phyloP scores from a whole-genome alignment of 768 basidiomycete genomes.

The Leccinum sublutescens region DNA sequence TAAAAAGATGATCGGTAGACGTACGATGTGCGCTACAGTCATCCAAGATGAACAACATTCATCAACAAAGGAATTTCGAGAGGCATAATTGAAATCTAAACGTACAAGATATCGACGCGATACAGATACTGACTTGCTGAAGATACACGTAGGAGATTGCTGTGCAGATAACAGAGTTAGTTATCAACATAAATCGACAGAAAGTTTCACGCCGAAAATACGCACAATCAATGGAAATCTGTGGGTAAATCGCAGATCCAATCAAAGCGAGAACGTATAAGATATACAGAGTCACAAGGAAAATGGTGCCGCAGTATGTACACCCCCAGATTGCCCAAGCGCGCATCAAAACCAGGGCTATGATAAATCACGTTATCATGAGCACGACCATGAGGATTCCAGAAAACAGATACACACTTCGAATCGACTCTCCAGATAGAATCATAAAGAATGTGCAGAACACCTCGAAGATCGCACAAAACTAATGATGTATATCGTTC shows the following conservation, averaged over 20 bases:
- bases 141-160: background rate
- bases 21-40: slow-evolving; percentile 5
- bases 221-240: background rate
- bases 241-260: background rate
- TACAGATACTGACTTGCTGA: background rate
- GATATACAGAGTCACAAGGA: slow-evolving; percentile 4
- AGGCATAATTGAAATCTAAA: background rate
- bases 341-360: slow-evolving; percentile 20
- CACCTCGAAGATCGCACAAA: slow-evolving; percentile 8
- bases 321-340: slow-evolving; percentile 24
- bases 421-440: slow-evolving; percentile 15
- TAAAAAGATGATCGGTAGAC: background rate
- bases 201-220: background rate
- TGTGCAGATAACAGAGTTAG: background rate
- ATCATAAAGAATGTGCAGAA: slow-evolving; percentile 9
- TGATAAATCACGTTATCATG: background rate
- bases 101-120: background rate
- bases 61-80: background rate
- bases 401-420: background rate
- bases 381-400: background rate
- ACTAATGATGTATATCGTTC: background rate
- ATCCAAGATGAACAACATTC: background rate
- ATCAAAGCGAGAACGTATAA: slow-evolving; percentile 8
- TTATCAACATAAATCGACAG: background rate
- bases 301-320: background rate